A percentile compares a stretch with the other conserved stretches of the same genome.
Evolutionary conservation across 139 green algal genomes (phyloP).

Genomic region (Nannochloris sp.): DNA sequence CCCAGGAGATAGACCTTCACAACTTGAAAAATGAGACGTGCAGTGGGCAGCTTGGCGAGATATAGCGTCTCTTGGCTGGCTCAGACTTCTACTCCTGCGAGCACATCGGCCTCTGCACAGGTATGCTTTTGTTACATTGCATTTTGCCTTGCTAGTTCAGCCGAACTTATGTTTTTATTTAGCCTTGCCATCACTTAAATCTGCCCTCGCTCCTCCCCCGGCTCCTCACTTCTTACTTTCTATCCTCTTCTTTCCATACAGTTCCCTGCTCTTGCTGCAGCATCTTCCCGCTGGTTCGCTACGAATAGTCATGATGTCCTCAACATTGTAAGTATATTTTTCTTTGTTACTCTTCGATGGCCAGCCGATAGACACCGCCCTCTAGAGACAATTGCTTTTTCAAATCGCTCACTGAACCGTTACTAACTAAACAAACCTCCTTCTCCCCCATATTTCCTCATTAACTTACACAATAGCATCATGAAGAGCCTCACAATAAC

Average conservation of each 20-base stretch:
- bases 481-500: constrained; percentile 72
- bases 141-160: too few relatives aligned
- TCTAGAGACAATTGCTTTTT: not conserved
- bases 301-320: constrained; percentile 90
- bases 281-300: constrained; percentile 39
- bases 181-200: not conserved
- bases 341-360: not conserved
- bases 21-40: constrained; percentile 11
- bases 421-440: not conserved
- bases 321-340: constrained; percentile 48
- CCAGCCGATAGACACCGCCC: too few relatives aligned
- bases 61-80: constrained; percentile 2
- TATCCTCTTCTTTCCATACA: not conserved
- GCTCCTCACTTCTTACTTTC: not conserved
- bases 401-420: not conserved
- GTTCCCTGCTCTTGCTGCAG: not conserved
- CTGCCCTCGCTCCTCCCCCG: not conserved
- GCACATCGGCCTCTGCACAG: constrained; percentile 11
- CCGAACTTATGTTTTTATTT: not conserved
- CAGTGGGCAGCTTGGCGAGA: not conserved
- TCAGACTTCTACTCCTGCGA: constrained; percentile 1
- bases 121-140: not conserved
- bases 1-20: too few relatives aligned
- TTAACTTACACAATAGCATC: constrained; percentile 44
- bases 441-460: not conserved